Percentiles rank a stretch among this genome's conserved stretches.
Conservation (phyloP, 2,329 filamentous ascomycete genomes). For the Cercospora sojina region DNA sequence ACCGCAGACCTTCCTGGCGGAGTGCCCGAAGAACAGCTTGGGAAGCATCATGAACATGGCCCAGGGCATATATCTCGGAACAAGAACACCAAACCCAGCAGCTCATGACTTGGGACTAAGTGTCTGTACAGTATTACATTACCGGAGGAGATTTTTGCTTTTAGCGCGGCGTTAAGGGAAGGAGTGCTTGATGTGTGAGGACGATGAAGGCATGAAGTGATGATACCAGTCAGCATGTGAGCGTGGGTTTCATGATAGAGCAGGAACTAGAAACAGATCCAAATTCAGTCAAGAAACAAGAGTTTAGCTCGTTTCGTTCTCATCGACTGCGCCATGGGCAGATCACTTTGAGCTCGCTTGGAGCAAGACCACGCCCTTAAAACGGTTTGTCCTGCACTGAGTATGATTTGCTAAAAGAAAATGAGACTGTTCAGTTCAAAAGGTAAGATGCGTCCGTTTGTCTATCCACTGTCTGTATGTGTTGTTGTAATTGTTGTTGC, state of each 20-base stretch:
- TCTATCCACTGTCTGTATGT: slow-evolving; percentile 3
- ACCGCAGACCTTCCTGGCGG: slow-evolving; percentile 47
- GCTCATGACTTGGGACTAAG: background rate
- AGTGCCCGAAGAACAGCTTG: slow-evolving; percentile 42
- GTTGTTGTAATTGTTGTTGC: slow-evolving; percentile 1
- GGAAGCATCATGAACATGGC: slow-evolving; percentile 24
- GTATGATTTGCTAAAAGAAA: too few species aligned
- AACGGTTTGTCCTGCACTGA: too few species aligned
- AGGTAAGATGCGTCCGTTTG: background rate
- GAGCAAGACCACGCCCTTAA: too few species aligned
- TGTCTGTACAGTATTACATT: background rate
- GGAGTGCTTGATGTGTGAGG: background rate
- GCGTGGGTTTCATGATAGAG: background rate
- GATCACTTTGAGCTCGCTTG: too few species aligned
- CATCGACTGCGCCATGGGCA: too few species aligned
- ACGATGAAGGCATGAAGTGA: background rate
- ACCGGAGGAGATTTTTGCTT: background rate
- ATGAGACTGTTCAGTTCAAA: background rate
- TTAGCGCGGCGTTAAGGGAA: background rate
- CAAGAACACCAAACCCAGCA: slow-evolving; percentile 19
- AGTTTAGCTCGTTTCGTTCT: too few species aligned
- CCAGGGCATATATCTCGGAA: slow-evolving; percentile 17
- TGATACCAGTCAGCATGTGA: background rate
- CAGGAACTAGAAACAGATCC: background rate
- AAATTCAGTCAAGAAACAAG: background rate